These are phyloP conservation scores for Metarhizium guizhouense DNA, from an alignment of 2,329 filamentous ascomycete species.

Conservation along the genomic window DNA sequence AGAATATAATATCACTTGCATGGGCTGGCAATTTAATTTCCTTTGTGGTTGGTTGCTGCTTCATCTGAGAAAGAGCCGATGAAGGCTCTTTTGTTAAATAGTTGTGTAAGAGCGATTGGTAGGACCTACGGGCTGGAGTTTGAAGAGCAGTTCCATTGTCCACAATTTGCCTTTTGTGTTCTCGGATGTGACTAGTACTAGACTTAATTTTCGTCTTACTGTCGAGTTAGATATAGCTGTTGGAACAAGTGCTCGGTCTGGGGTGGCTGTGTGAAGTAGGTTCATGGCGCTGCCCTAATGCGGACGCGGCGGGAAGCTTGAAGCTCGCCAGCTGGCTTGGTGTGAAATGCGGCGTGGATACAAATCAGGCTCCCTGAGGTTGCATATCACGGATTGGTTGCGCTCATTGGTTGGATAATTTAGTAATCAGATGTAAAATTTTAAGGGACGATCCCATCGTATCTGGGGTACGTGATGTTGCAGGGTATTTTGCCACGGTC, in stretches of 20 bases:
- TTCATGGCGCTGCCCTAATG: not conserved
- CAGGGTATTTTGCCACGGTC: no score
- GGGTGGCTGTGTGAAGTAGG: not conserved
- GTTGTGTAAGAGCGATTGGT: not conserved
- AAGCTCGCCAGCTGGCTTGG: not conserved
- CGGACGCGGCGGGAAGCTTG: not conserved
- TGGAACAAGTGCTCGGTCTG: no score
- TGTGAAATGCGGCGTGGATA: not conserved
- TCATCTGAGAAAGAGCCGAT: not conserved
- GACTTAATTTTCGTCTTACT: no score
- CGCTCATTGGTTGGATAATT: no score
- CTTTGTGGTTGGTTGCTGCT: slow-evolving; percentile 2
- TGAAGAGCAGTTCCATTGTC: not conserved
- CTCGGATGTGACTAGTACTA: not conserved
- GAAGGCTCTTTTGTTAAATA: not conserved
- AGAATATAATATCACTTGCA: slow-evolving; percentile 2
- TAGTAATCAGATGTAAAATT: no score
- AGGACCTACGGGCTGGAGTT: not conserved
- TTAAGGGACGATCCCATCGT: no score
- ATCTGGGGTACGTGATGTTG: no score
- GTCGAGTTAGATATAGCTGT: no score
- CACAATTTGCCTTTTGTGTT: not conserved
- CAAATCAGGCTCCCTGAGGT: no score
- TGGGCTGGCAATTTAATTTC: slow-evolving; percentile 3
- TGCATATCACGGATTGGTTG: no score